Evolutionary conservation across 495 filamentous ascomycete genomes (phyloP).

Genomic region (Cercophora scortea): DNA sequence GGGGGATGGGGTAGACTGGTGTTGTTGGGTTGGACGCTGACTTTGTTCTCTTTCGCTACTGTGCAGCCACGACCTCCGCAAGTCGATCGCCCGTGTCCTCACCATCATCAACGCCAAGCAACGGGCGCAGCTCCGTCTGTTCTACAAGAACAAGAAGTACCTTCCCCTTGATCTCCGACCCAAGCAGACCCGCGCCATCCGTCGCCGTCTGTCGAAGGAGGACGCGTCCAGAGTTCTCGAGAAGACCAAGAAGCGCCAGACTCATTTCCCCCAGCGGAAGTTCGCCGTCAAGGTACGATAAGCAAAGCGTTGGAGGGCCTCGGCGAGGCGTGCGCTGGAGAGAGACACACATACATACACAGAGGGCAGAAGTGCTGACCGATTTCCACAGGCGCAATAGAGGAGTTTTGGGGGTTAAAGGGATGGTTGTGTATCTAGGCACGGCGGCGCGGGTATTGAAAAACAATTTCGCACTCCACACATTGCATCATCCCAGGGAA

Average conservation of each 20-base stretch:
- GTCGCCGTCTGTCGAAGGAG: slow-evolving; percentile 82
- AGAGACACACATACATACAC: neutral
- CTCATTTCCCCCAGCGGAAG: slow-evolving; percentile 97
- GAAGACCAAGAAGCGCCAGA: slow-evolving; percentile 88
- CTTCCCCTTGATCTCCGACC: slow-evolving; percentile 90
- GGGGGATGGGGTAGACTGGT: too few relatives aligned
- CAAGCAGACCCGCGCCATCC: slow-evolving; percentile 94
- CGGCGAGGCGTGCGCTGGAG: too few relatives aligned
- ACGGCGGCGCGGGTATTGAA: slow-evolving; percentile 27
- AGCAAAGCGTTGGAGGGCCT: neutral
- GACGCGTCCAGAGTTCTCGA: slow-evolving; percentile 73
- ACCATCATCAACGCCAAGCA: slow-evolving; percentile 99
- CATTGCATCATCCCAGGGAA: slow-evolving; percentile 30
- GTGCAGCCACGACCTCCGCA: slow-evolving; percentile 90
- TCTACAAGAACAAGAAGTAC: slow-evolving; percentile 99
- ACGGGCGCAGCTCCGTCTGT: slow-evolving; percentile 91
- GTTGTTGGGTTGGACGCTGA: too few relatives aligned
- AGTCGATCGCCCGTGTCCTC: slow-evolving; percentile 95
- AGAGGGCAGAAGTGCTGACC: slow-evolving; percentile 14
- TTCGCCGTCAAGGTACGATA: slow-evolving; percentile 87
- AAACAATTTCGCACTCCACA: slow-evolving; percentile 24
- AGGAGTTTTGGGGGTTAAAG: slow-evolving; percentile 12
- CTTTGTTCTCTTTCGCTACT: neutral
- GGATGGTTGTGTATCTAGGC: slow-evolving; percentile 23
- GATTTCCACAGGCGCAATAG: slow-evolving; percentile 16